A percentile compares a stretch with the other conserved stretches of the same genome.
Conservation (phyloP, 768 basidiomycete species). For the Termitomyces titanicus region DNA sequence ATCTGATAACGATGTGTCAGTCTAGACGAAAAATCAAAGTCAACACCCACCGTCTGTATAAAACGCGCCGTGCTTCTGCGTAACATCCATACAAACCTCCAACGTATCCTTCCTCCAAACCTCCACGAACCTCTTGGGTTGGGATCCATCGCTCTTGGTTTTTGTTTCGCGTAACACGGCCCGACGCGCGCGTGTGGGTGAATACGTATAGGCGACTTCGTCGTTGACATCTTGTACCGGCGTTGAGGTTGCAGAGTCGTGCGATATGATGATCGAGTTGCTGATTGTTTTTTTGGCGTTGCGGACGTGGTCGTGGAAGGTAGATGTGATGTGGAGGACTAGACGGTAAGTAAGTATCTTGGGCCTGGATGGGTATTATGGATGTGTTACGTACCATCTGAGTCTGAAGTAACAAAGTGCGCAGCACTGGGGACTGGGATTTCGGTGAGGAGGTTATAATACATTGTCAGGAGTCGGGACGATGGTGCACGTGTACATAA, state of each 20-base stretch:
- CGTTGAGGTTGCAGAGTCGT: constrained; percentile 16
- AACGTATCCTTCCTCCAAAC: constrained; percentile 48
- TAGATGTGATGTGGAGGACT: constrained; percentile 44
- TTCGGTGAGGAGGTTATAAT: constrained; percentile 34
- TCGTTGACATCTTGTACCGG: constrained; percentile 35
- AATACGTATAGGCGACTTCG: constrained; percentile 36
- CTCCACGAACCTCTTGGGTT: constrained; percentile 53
- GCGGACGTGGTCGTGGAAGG: constrained; percentile 45
- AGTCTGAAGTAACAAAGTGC: constrained; percentile 24
- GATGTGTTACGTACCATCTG: constrained; percentile 16
- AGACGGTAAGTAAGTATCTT: too few relatives aligned
- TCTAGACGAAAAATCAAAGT: neutral
- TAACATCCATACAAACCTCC: constrained; percentile 50
- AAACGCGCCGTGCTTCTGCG: constrained; percentile 54
- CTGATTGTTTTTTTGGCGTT: constrained; percentile 44
- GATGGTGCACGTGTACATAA: neutral
- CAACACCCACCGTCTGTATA: constrained; percentile 52
- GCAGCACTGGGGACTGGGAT: constrained; percentile 35
- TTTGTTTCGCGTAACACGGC: constrained; percentile 44
- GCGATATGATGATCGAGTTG: constrained; percentile 34
- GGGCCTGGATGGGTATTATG: too few relatives aligned
- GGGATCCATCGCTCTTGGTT: constrained; percentile 35
- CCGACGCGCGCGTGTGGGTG: constrained; percentile 35
- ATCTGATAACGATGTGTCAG: constrained; percentile 31
- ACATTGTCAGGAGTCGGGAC: too few relatives aligned